Evolutionary conservation across 352 stramenopile species (phyloP), one percentile per base, ranked within the genome.

Genomic region (Phytophthora boehmeriae): DNA sequence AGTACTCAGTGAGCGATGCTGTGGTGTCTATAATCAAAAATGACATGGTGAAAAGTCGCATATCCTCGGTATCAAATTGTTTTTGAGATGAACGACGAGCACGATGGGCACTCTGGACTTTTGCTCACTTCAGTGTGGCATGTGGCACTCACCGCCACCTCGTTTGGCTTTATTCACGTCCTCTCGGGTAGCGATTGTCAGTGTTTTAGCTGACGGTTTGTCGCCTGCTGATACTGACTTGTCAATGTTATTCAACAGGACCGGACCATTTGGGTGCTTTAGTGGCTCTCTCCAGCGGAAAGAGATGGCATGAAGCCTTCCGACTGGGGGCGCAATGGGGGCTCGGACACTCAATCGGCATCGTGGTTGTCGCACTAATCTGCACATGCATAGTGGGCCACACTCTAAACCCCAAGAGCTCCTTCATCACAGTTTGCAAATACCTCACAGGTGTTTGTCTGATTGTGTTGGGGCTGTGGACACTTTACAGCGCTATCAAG

Each of bases 211-310:
- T 59, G 42, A 3, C 1, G 11, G 6, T 38, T 41, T 11, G 27
- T 36, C 41, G 4, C 23, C 25, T 32, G 42, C 30, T 10, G 6
- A 22, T 20, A 50, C 2, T 35, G 0, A 27, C 42, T 42, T 22
- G 6, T 41, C 14, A 10, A 28, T 32, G 43, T 62, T 8, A 34
- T 45, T 28, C 51, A 55, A 10, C 34, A 86, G 86, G 86, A 20
- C 92, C 93, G 0, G 92, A 97, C 56, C 91, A 98, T 66, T 63
- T 98, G 1, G 87, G 82, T 17, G 91, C 91, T 14, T 58, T 97
- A 6, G 89, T 88, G 8, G 95, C 90, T 45, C 79, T 97, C 8
- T 89, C 79, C 14, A 92, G 77, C 30, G 84, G 80, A 1, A 76
- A 77, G 51, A 88, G 81, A 16, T 90, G 75, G 54, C 66, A 63